These are phyloP conservation scores for Fusarium denticulatum DNA, from an alignment of 2,329 filamentous ascomycete species.

Conservation along the genomic window DNA sequence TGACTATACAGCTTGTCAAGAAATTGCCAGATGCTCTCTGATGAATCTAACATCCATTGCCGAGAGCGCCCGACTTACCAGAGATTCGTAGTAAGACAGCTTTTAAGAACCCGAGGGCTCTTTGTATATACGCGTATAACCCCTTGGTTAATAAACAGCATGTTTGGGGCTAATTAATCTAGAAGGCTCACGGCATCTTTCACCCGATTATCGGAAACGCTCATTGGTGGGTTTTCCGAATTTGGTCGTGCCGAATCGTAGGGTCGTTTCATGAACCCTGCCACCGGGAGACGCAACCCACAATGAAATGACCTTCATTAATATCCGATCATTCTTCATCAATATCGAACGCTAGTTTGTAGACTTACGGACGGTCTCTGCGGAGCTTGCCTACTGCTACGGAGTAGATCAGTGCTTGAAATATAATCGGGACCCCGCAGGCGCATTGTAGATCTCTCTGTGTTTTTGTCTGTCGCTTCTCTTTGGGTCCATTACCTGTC, in stretches of 20 bases:
- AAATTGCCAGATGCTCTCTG: too few relatives aligned
- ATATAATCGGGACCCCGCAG: neutral
- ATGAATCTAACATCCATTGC: too few relatives aligned
- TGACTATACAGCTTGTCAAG: too few relatives aligned
- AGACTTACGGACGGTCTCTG: accelerated
- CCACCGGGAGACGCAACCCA: accelerated
- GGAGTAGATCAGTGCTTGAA: too few relatives aligned
- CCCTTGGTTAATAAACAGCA: neutral
- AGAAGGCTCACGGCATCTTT: neutral
- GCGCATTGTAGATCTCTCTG: neutral
- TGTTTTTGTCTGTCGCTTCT: neutral
- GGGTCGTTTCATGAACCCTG: neutral
- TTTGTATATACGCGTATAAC: neutral
- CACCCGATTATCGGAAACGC: accelerated
- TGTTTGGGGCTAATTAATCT: neutral
- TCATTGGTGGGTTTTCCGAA: neutral
- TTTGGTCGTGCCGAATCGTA: too few relatives aligned
- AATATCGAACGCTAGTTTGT: neutral
- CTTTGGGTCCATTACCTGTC: neutral
- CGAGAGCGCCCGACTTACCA: too few relatives aligned
- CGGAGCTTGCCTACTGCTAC: too few relatives aligned
- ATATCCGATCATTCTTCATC: neutral
- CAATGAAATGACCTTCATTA: neutral
- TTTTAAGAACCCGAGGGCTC: neutral
- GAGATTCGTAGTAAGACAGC: too few relatives aligned